Percentiles rank a stretch among this genome's conserved stretches.
Conservation (phyloP, 164 flowering plant species). For the Sedum album region DNA sequence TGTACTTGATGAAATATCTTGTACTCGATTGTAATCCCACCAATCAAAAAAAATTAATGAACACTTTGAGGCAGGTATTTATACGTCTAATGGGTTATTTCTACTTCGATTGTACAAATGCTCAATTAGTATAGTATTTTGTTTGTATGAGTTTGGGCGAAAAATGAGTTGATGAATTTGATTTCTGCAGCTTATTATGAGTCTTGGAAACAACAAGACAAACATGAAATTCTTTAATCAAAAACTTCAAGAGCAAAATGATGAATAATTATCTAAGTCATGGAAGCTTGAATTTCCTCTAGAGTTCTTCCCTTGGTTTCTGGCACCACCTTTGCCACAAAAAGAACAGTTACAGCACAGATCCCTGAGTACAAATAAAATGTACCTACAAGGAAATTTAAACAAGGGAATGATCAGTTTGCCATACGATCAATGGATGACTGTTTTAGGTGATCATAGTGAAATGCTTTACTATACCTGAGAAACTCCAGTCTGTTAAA, state of each 20-base stretch:
- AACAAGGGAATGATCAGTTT: not conserved
- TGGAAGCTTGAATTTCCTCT: constrained; percentile 3
- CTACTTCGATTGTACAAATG: too few species aligned
- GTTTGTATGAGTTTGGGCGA: too few species aligned
- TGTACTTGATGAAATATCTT: too few species aligned
- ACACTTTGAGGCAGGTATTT: too few species aligned
- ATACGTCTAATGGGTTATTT: too few species aligned
- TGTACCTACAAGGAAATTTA: not conserved
- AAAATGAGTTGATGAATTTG: too few species aligned
- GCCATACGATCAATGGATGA: not conserved
- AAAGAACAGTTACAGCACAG: constrained; percentile 1
- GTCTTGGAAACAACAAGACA: not conserved
- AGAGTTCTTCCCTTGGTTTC: constrained; percentile 5
- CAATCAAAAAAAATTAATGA: too few species aligned
- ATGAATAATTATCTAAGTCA: not conserved
- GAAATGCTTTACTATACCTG: not conserved
- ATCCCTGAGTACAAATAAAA: constrained; percentile 1
- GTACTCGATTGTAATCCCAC: too few species aligned
- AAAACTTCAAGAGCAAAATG: not conserved
- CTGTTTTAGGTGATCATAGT: not conserved
- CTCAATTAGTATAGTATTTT: too few species aligned
- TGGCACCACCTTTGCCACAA: constrained; percentile 3
- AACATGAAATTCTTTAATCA: not conserved
- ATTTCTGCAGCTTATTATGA: too few species aligned
- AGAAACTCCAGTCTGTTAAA: constrained; percentile 7